Evolutionary conservation across 805 yeast species (phyloP).

Genomic region (Lipomyces yamadae): DNA sequence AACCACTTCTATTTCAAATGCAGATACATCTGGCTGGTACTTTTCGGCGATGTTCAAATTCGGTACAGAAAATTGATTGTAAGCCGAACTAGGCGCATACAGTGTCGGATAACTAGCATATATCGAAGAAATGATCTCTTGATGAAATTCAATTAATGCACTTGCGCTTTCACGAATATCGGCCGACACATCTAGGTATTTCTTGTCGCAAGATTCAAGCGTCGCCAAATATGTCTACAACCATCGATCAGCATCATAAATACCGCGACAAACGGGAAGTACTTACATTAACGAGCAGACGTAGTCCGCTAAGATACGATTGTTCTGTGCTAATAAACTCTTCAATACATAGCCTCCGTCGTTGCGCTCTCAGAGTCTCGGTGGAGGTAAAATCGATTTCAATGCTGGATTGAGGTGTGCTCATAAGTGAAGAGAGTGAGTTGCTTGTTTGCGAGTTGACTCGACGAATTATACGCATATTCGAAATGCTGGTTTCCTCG

Average conservation of each 20-base stretch:
- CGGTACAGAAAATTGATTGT: slow-evolving; percentile 9
- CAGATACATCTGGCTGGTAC: slow-evolving; percentile 14
- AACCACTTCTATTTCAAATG: slow-evolving; percentile 23
- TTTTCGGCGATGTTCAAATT: slow-evolving; percentile 14
- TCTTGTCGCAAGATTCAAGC: slow-evolving; percentile 25
- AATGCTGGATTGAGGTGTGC: slow-evolving; percentile 4
- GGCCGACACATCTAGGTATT: slow-evolving; percentile 14
- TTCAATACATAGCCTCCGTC: slow-evolving; percentile 30
- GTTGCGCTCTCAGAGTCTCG: slow-evolving; percentile 18
- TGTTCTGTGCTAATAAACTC: slow-evolving; percentile 36
- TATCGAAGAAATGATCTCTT: slow-evolving; percentile 19
- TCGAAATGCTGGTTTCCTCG: slow-evolving; percentile 17
- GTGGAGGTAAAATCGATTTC: slow-evolving; percentile 1
- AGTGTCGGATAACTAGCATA: slow-evolving; percentile 30
- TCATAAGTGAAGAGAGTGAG: slow-evolving; percentile 22
- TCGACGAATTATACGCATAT: slow-evolving; percentile 18
- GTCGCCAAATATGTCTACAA: slow-evolving; percentile 23
- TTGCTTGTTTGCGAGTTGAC: slow-evolving; percentile 28
- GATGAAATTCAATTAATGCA: slow-evolving; percentile 30
- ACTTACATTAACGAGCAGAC: slow-evolving; percentile 29
- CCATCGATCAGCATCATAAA: neutral
- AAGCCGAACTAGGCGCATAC: slow-evolving; percentile 27
- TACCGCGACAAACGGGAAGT: neutral
- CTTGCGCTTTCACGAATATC: slow-evolving; percentile 26
- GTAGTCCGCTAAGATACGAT: slow-evolving; percentile 27